Percentiles rank a stretch among this genome's conserved stretches.
These are phyloP conservation scores for Entomortierella chlamydospora DNA, from an alignment of 192 early-diverging fungal species.

Conservation along the genomic window DNA sequence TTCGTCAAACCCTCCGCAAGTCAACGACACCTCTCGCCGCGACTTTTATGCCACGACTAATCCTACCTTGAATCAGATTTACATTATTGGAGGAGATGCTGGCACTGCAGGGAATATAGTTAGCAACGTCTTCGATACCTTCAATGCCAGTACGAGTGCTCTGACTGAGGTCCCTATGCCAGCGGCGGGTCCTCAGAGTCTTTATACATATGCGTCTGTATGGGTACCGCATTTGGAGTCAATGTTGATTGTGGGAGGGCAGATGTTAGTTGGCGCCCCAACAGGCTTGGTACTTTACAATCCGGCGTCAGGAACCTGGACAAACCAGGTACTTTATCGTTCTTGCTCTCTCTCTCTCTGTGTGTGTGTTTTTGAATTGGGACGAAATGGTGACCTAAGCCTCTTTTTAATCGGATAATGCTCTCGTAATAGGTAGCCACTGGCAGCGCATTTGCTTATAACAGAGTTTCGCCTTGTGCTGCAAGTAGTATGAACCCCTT, in stretches of 20 bases:
- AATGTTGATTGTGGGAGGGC: slow-evolving; percentile 31
- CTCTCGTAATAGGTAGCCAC: not conserved
- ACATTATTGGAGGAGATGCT: slow-evolving; percentile 29
- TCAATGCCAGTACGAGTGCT: not conserved
- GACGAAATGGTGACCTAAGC: not conserved
- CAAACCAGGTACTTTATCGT: slow-evolving; percentile 25
- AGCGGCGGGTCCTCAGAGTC: slow-evolving; percentile 7
- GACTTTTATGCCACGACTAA: slow-evolving; percentile 36
- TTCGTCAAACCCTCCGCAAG: not conserved
- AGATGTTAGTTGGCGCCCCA: not conserved
- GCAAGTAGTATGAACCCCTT: slow-evolving; percentile 37
- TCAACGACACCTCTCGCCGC: slow-evolving; percentile 15
- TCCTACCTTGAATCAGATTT: slow-evolving; percentile 14
- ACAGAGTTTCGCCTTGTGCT: slow-evolving; percentile 11
- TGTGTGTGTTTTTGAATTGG: not conserved
- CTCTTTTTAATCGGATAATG: not conserved
- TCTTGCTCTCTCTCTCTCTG: not conserved
- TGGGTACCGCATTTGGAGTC: slow-evolving; percentile 2
- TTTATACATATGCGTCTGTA: slow-evolving; percentile 24
- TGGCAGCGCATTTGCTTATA: slow-evolving; percentile 7
- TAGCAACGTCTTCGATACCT: slow-evolving; percentile 17
- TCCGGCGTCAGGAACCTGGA: slow-evolving; percentile 12
- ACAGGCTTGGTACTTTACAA: slow-evolving; percentile 7
- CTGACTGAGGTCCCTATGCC: slow-evolving; percentile 5
- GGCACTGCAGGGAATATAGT: not conserved